phyloP scores from a whole-genome alignment of 2,329 filamentous ascomycete species.

The Exophiala sp. region DNA sequence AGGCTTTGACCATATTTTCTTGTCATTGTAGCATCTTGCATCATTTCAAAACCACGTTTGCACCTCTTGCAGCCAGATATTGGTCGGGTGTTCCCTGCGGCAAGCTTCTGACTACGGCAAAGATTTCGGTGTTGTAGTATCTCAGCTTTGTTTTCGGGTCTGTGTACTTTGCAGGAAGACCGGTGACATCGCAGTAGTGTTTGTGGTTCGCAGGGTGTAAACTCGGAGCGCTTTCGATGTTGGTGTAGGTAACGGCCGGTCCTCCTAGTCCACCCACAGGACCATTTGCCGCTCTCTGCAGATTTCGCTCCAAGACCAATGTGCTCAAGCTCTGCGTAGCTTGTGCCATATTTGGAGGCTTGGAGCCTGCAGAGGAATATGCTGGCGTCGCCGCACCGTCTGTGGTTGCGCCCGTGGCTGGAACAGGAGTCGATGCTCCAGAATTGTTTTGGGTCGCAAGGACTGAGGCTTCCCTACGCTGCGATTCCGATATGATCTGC shows the following conservation, averaged over 20 bases:
- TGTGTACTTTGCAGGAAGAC: slow-evolving; percentile 80
- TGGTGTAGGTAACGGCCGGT: slow-evolving; percentile 82
- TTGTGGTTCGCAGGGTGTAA: slow-evolving; percentile 70
- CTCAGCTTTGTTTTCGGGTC: slow-evolving; percentile 91
- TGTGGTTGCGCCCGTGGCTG: slow-evolving; percentile 34
- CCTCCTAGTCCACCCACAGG: slow-evolving; percentile 36
- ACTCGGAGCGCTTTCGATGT: slow-evolving; percentile 90
- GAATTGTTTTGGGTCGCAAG: slow-evolving; percentile 77
- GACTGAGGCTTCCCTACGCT: slow-evolving; percentile 81
- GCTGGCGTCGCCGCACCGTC: slow-evolving; percentile 39
- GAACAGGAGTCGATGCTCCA: slow-evolving; percentile 64
- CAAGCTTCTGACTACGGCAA: slow-evolving; percentile 71
- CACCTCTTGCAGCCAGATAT: slow-evolving; percentile 82
- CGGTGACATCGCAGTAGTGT: slow-evolving; percentile 94
- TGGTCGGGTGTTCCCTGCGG: slow-evolving; percentile 78
- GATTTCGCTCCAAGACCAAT: slow-evolving; percentile 78
- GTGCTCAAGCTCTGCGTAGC: slow-evolving; percentile 80
- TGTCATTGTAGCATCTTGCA: background rate
- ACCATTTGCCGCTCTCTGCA: slow-evolving; percentile 30
- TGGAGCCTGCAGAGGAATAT: slow-evolving; percentile 34
- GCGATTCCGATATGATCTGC: slow-evolving; percentile 83
- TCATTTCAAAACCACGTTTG: slow-evolving; percentile 89
- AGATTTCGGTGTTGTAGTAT: slow-evolving; percentile 91
- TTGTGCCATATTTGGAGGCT: slow-evolving; percentile 71
- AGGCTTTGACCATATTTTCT: background rate